Conservation (phyloP, 495 filamentous ascomycete genomes). For the Aspergillus carlsbadensis region DNA sequence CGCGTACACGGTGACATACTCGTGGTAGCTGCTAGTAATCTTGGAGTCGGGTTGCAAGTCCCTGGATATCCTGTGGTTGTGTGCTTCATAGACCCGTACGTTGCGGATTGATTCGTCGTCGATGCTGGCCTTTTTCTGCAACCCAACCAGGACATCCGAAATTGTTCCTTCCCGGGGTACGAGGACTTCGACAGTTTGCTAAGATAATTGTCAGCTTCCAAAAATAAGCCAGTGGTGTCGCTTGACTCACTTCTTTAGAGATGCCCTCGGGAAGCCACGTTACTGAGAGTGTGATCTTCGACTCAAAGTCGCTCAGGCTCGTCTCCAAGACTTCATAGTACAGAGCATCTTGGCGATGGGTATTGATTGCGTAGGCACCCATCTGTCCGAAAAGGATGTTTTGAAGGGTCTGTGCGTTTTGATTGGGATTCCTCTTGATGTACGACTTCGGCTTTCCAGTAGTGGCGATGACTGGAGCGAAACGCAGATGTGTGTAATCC, state of each 20-base stretch:
- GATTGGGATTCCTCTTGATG: conserved; percentile 67
- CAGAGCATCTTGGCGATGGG: conserved; percentile 71
- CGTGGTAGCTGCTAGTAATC: conserved; percentile 67
- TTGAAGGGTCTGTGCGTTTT: conserved; percentile 62
- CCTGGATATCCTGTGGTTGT: conserved; percentile 75
- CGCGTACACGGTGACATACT: conserved; percentile 81
- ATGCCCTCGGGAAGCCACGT: conserved; percentile 87
- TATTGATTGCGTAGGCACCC: conserved; percentile 58
- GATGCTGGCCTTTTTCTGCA: conserved; percentile 79
- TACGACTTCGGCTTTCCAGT: conserved; percentile 70
- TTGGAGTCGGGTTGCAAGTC: conserved; percentile 61
- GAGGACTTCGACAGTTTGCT: conserved; percentile 76
- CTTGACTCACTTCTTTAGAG: conserved; percentile 70
- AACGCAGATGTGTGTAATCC: conserved; percentile 82
- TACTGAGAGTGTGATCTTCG: conserved; percentile 79
- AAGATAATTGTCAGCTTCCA: neutral
- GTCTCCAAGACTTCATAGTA: conserved; percentile 93
- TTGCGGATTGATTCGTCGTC: conserved; percentile 66
- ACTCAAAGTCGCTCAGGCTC: conserved; percentile 88
- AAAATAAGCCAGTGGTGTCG: neutral
- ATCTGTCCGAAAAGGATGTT: conserved; percentile 71
- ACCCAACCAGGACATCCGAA: conserved; percentile 66
- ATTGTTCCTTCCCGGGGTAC: conserved; percentile 80
- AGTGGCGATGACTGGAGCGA: conserved; percentile 75
- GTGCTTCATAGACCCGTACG: conserved; percentile 76